Base-by-base conservation (phyloP, 108 stramenopile genomes). In the Cafeteria roenbergensis region DNA sequence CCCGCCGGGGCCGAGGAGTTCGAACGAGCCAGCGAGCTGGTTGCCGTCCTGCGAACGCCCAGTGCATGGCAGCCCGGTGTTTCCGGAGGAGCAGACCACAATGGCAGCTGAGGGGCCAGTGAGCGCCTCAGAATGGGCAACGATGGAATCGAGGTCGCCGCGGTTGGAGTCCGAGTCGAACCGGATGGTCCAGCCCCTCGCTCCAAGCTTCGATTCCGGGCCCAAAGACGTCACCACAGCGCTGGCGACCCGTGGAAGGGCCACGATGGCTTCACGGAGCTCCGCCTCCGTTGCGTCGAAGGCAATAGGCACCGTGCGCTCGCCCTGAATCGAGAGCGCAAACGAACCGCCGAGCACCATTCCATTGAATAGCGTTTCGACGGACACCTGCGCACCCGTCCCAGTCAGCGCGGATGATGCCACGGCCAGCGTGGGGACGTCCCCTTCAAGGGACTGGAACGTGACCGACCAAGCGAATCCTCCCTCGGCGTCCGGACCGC, bases 291-390 rank as follows among this genome's bases (percentile, higher is more conserved):
- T 73, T 9, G 88, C 86, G 64, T 87, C 82, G 65, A 69, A 64
- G 6, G 81, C 57, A 33, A 89, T 80, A 36, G 65, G 73, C 9
- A 73, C 72, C 1, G 88, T 87, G 29, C 80, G 70, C 52, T 84
- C 83, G n/a, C 83, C 86, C 55, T 65, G 68, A 58, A 84, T 86
- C 35, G 76, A 76, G 32, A 87, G 65, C 37, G 80, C 36, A 53
- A 85, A 89, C 9, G 79, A 63, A 8, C 88, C 86, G 37, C 73
- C 73, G 31, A 89, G 71, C 42, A 78, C 70, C 63, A 86, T 87
- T 26, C 85, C 89, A 26, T 90, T 80, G 31, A 68, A 56, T 25
- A 80, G 51, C 27, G 86, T 87, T 1, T 63, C 64, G 24, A 90
- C 56, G 6, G 70, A 55, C 0, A 87, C 73, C 17, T 69, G 65